Percentiles rank a stretch among this genome's conserved stretches.
Conservation (phyloP, 768 basidiomycete species). For the Boletus vermiculosoides region DNA sequence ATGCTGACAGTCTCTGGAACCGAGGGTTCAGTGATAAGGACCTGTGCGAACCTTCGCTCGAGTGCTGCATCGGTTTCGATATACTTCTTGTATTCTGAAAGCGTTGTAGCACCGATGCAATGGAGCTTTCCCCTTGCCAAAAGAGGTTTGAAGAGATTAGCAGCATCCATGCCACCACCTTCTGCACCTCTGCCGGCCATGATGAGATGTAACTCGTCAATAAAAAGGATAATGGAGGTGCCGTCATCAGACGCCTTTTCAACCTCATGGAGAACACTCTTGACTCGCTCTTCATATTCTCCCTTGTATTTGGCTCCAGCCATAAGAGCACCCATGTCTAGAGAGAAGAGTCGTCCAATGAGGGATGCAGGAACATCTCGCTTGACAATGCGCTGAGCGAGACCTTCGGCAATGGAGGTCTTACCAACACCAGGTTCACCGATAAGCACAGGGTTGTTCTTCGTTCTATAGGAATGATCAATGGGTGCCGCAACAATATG, state of each 20-base stretch:
- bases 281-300: conserved; percentile 96
- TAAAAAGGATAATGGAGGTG: conserved; percentile 84
- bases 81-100: conserved; percentile 89
- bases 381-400: conserved; percentile 93
- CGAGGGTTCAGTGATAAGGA: conserved; percentile 86
- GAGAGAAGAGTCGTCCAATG: conserved; percentile 72
- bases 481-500: neutral
- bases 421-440: conserved; percentile 96
- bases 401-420: conserved; percentile 91
- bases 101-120: conserved; percentile 88
- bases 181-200: conserved; percentile 84
- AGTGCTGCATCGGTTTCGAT: conserved; percentile 92
- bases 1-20: conserved; percentile 92
- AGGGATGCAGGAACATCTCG: conserved; percentile 83
- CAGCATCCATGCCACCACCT: conserved; percentile 92
- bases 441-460: conserved; percentile 96
- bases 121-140: conserved; percentile 79
- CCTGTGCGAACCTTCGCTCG: conserved; percentile 91
- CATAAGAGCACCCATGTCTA: conserved; percentile 96
- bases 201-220: conserved; percentile 93
- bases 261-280: conserved; percentile 87
- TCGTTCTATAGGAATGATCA: conserved; percentile 58
- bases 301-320: conserved; percentile 92
- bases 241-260: conserved; percentile 83
- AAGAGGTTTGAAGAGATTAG: conserved; percentile 88